A percentile compares a stretch with the other conserved stretches of the same genome.
Conservation (phyloP, 2,329 filamentous ascomycete species). For the Hirsutella minnesotensis region DNA sequence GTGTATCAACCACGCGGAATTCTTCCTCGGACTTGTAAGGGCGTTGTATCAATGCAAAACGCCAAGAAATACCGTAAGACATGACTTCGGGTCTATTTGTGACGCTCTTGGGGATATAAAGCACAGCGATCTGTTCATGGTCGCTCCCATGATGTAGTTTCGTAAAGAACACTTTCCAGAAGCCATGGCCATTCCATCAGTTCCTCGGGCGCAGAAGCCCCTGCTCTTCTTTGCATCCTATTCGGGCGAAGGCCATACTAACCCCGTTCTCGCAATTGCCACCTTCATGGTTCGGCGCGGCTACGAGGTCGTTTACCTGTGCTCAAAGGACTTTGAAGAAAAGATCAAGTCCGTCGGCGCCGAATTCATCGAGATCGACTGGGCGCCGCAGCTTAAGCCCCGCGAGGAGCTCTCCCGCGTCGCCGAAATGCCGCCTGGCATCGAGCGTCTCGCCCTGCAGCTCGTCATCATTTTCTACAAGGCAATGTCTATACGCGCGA, state of each 20-base stretch:
- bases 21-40: no score
- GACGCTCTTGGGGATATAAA: no score
- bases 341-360: constrained; percentile 21
- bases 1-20: no score
- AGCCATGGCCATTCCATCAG: neutral
- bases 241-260: constrained; percentile 10
- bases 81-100: no score
- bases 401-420: neutral
- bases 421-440: constrained; percentile 6
- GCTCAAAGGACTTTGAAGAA: constrained; percentile 14
- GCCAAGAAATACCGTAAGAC: no score
- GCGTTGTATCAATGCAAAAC: no score
- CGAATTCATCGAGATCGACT: constrained; percentile 13
- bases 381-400: neutral
- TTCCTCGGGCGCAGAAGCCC: constrained; percentile 5
- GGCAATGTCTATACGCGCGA: neutral
- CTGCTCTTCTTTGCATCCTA: constrained; percentile 10
- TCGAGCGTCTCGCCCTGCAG: constrained; percentile 3
- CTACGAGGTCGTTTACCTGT: constrained; percentile 26
- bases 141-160: no score
- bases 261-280: constrained; percentile 16
- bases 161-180: no score
- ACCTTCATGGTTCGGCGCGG: constrained; percentile 18
- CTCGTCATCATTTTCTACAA: constrained; percentile 7
- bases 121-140: no score